Conservation (phyloP, 2,329 filamentous ascomycete genomes). For the Curvularia lunata region DNA sequence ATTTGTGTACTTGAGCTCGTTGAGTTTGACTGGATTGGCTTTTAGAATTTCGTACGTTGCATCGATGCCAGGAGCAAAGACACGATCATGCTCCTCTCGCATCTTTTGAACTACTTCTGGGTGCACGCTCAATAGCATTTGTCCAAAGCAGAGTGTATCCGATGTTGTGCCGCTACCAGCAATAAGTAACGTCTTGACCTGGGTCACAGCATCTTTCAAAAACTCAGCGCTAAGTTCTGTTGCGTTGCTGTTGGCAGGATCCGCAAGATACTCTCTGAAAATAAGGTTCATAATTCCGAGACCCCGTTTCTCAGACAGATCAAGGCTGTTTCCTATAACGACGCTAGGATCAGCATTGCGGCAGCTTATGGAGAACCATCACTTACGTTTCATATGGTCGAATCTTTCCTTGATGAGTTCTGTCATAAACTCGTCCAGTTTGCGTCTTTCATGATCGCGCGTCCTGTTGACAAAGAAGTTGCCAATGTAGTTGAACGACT, state of each 20-base stretch:
- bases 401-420: constrained; percentile 49
- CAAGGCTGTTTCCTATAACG: constrained; percentile 32
- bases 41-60: constrained; percentile 50
- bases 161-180: constrained; percentile 54
- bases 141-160: constrained; percentile 38
- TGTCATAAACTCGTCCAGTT: constrained; percentile 44
- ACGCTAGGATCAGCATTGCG: background rate
- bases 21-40: constrained; percentile 55
- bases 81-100: constrained; percentile 58
- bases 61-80: constrained; percentile 56
- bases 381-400: constrained; percentile 25
- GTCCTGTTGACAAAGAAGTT: constrained; percentile 21
- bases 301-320: constrained; percentile 47
- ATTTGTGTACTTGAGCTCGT: constrained; percentile 59
- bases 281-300: constrained; percentile 46
- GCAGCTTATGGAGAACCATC: background rate
- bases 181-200: constrained; percentile 52
- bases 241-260: constrained; percentile 23
- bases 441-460: constrained; percentile 13
- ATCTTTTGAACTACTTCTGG: constrained; percentile 41
- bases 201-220: constrained; percentile 44
- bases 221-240: constrained; percentile 43
- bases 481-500: constrained; percentile 30
- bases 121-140: constrained; percentile 39
- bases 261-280: constrained; percentile 36